These are phyloP conservation scores for Pichia membranifaciens DNA, from an alignment of 805 yeast species.

Conservation along the genomic window DNA sequence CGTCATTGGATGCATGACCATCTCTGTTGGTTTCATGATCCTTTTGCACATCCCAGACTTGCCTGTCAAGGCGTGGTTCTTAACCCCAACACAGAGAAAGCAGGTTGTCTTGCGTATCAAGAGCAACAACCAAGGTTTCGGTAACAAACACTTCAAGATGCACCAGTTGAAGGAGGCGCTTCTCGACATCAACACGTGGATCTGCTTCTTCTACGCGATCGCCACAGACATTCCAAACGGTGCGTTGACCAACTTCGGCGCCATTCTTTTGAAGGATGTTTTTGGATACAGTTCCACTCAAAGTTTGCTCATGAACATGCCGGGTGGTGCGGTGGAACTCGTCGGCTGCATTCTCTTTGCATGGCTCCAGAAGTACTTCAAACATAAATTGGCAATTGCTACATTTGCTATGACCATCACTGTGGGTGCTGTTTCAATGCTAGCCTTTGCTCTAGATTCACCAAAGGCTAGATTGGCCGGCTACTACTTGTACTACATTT, in stretches of 20 bases:
- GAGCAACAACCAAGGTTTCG: constrained; percentile 33
- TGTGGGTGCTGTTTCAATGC: constrained; percentile 14
- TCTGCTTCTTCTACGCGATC: constrained; percentile 29
- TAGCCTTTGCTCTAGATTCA: constrained; percentile 18
- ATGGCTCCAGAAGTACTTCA: constrained; percentile 23
- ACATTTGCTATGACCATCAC: constrained; percentile 15
- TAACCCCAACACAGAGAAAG: constrained; percentile 34
- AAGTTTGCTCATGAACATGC: constrained; percentile 25
- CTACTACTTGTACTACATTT: constrained; percentile 23
- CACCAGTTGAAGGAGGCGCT: constrained; percentile 26
- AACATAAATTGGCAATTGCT: constrained; percentile 22
- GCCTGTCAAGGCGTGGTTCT: constrained; percentile 31
- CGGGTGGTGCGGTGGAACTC: constrained; percentile 28
- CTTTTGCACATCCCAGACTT: constrained; percentile 29
- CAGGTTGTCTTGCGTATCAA: constrained; percentile 28
- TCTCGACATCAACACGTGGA: constrained; percentile 36
- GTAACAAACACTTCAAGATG: constrained; percentile 25
- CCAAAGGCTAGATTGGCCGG: constrained; percentile 25
- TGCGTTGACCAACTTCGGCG: constrained; percentile 43
- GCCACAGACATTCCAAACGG: constrained; percentile 30
- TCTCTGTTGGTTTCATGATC: constrained; percentile 29
- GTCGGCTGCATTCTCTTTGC: constrained; percentile 30
- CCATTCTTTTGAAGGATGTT: constrained; percentile 28
- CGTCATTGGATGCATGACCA: constrained; percentile 30
- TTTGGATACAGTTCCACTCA: constrained; percentile 27